Base-by-base conservation (phyloP, 2,329 filamentous ascomycete genomes). In the Exophiala sp. region DNA sequence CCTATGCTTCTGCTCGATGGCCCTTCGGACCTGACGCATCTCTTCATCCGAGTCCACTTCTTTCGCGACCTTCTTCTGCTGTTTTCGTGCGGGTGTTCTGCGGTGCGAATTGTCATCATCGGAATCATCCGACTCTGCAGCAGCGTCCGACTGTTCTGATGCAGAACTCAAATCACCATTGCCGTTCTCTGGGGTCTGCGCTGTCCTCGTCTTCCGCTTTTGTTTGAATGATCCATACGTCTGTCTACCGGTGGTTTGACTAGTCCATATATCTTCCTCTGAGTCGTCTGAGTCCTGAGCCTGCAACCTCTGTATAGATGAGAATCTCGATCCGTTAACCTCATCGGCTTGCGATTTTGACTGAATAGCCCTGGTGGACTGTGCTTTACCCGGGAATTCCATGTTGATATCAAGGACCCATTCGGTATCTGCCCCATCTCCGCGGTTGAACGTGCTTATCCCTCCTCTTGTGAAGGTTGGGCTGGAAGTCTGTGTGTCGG, bases 401-500 rank as follows among this genome's bases (percentile, higher is more conserved):
- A 49, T 34, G 9, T 55, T 53, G 30, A 57, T 18, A 40, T 59
- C 55, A 10, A 60, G 47, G n/a, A 60, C 57, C 58, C 58, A 60
- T 43, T 58, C 55, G 16, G 58, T 60, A 30, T 60, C 56, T 38
- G 48, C 56, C 16, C 53, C 48, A 42, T 50, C 49, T 16, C 30
- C 43, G 18, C 49, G 42, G 16, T 18, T 43, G 32, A 53, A 55
- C 10, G 44, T 53, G 19, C 53, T 53, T 16, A 29, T 48, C 40
- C 54, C 54, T 27, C 40, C 50, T 46, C 54, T 55, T 37, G 43
- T 24, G 8, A 49, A 11, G 3, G 30, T 34, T 7, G 41, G 35
- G 10, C 23, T 18, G 11, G 44, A 27, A 9, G 5, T 29, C 13
- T 44, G 52, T 14, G 40, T n/a, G 18, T 29, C 44, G 13, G 29